Base-by-base conservation (phyloP, 1,284 basidiomycete species). In the Caloboletus inedulis region DNA sequence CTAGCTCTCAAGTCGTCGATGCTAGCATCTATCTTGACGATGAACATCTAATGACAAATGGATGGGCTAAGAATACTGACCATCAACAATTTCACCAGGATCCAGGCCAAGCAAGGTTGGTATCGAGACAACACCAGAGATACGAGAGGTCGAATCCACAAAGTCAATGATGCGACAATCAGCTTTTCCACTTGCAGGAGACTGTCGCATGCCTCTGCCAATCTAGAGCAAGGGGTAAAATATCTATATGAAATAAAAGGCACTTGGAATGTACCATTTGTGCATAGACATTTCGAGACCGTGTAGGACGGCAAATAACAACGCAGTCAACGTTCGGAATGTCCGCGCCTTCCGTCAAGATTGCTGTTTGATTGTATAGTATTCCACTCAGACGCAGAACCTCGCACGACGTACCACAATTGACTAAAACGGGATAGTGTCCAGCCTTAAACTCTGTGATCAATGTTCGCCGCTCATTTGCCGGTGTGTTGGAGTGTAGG, bases 271-370 rank as follows among this genome's bases (percentile, higher is more conserved):
- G 40, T 54, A 90, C 91, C 94, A 98, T 99, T 65, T 98, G 96
- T 4, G 89, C 83, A 61, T 95, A 94, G 8, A 97, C 70, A 66
- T 96, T 98, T 30, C 84, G 78, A 12, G 94, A 97, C 25, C 87
- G 78, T 0, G 96, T 98, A 10, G 95, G 92, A 31, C 89, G 79
- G 18, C 88, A 92, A 10, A 98, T 76, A 25, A 98, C 69, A 8
- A 98, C 80, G 58, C 94, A 97, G 63, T 98, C 96, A 49, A 98
- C 91, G 62, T 91, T 91, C 1, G 91, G 91, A 45, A 95, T 91
- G 70, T 94, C 92, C 7, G 91, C 81, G 2, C 94, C 94, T 73
- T 97, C 94, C 0, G 93, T 95, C 58, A 98, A 75, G 47, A 98
- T 90, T 23, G 89, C 91, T 92, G 49, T 19, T 27, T 23, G 25